Evolutionary conservation across 208 protist genomes (phyloP).

Genomic region (Trypanosoma grayi): DNA sequence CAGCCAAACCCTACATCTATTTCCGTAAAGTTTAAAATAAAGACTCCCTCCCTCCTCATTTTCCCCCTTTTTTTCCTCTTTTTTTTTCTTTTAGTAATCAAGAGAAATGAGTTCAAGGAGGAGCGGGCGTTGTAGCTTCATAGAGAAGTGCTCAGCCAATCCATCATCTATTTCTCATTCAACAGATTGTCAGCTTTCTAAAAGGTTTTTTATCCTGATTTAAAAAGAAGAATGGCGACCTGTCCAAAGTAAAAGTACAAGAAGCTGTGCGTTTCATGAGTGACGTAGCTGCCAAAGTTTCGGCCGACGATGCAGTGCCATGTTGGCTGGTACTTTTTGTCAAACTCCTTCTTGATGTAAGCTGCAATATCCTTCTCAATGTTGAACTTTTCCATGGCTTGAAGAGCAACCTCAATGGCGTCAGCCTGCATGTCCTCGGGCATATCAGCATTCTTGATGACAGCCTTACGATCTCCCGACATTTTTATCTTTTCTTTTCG

Average conservation of each 20-base stretch:
- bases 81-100: too few species aligned
- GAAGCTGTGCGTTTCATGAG: slow-evolving; percentile 99
- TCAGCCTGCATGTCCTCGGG: slow-evolving; percentile 97
- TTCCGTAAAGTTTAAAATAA: background rate
- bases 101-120: too few species aligned
- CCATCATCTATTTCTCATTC: slow-evolving; percentile 11
- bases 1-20: too few species aligned
- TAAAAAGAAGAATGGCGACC: slow-evolving; percentile 99
- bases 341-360: slow-evolving; percentile 99
- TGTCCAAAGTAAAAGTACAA: slow-evolving; percentile 99
- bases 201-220: slow-evolving; percentile 63
- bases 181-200: background rate
- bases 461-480: slow-evolving; percentile 83
- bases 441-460: slow-evolving; percentile 97
- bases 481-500: slow-evolving; percentile 39
- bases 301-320: slow-evolving; percentile 99
- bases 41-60: background rate
- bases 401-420: slow-evolving; percentile 96
- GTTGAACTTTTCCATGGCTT: slow-evolving; percentile 99
- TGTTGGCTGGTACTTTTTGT: slow-evolving; percentile 99
- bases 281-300: slow-evolving; percentile 99
- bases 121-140: too few species aligned
- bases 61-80: background rate
- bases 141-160: too few species aligned
- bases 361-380: slow-evolving; percentile 99